Base-by-base conservation (phyloP, 2,329 filamentous ascomycete genomes). In the Magnaporthiopsis poae region DNA sequence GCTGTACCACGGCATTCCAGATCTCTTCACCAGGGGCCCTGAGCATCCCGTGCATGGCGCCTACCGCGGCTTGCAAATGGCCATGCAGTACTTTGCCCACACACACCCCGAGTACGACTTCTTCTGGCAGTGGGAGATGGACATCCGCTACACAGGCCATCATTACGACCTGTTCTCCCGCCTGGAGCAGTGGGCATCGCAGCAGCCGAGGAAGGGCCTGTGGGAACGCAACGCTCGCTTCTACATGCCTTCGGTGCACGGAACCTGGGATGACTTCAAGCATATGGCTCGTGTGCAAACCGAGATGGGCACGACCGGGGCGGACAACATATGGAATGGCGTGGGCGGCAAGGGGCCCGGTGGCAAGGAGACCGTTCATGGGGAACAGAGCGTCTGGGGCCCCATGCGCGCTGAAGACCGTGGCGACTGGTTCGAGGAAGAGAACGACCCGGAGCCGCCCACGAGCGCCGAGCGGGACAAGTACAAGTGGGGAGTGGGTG, bases 41-140 rank as follows among this genome's bases (percentile, higher is more conserved):
- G 82, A 90, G 64, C 82, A 96, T 66, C 90, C 91, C 1, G 87
- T 96, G 0, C 93, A 98, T 75, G 93, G 93, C 25, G 92, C 96
- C 11, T 98, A 98, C 78, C 90, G 95, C 65, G 93, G 91, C 66
- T 86, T 95, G 12, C 92, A 92, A 72, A 96, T 98, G 91, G 92
- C 93, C 0, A 88, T 98, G 80, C 93, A 97, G 74, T 90, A 94
- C 76, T 98, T 98, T 75, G 91, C 93, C 7, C 88, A 93, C 73
- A 85, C 87, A 72, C 92, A 96, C 76, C 90, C 91, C 0, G 92
- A 96, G 75, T 96, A 93, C 73, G 91, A 96, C 63, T 91, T 88
- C 78, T 92, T 92, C 77, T 96, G 92, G 92, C 91, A 96, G 71
- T 96, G 92, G 91, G 92, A 96, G 76, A 94, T 96, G 88, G 92